Evolutionary conservation across 2,329 filamentous ascomycete species (phyloP), one percentile per base, ranked within the genome.

Genomic region (Paramyrothecium roridum): DNA sequence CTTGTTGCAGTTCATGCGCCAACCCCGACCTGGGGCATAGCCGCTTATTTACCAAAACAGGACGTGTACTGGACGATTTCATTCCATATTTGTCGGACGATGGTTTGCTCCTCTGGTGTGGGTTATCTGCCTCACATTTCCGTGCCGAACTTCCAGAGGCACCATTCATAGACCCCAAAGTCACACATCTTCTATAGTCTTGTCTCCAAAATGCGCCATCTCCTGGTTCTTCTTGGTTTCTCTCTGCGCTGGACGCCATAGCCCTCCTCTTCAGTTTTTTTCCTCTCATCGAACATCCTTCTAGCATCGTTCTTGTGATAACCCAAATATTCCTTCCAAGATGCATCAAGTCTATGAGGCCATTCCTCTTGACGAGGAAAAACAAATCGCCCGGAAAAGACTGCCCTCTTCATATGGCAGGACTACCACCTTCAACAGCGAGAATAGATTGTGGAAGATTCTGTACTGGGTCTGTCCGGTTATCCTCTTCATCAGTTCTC

Each of bases 341-440:
- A 57, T 59, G 17, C 50, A 54, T 26, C 57, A 61, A 50, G 23
- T 33, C 26, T 61, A 62, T 50, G 48, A 54, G 11, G 48, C 55
- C 17, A 54, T 57, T 13, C 54, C 55, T n/a, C 53, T 57, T 43
- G 61, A 63, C 43, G 61, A 63, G 54, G 61, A 63, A 34, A 51
- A 37, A 40, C 49, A 40, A 30, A 2, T 30, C 33, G 12, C 33
- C 8, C 3, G 11, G 3, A 19, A 51, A 10, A 16, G 30, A 19
- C 2, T 11, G 13, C 4, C 8, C n/a, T 3, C 54, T 60, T 19
- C 33, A 22, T 13, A 22, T 30, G 22, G 45, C 48, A 22, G 52
- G 47, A 10, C 48, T 48, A 56, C 58, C 43, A 11, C 12, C n/a
- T 12, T 51, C 12, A 20, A 47, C 26, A 10, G 55, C 30, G 54